Evolutionary conservation across 2,329 filamentous ascomycete genomes (phyloP), one percentile per base, ranked within the genome.

Genomic region (Neopestalotiopsis clavispora): DNA sequence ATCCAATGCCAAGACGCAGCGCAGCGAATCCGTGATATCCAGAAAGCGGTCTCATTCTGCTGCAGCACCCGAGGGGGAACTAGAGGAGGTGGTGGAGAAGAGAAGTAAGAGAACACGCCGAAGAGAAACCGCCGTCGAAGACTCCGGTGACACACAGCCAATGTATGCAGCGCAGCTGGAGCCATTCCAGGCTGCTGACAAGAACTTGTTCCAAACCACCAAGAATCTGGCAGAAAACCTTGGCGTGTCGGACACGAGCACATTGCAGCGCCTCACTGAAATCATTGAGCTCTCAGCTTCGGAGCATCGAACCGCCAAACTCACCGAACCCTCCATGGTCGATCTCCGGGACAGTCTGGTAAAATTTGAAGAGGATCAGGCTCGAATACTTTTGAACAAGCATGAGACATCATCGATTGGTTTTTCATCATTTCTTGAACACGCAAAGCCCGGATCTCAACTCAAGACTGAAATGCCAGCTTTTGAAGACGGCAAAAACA

Each of bases 91-190:
- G 30, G 82, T 81, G 1, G 84, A 87, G 66, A 91, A 91, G 74
- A 83, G 90, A 68, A 91, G 89, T 77, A 92, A 92, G 75, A 83
- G 90, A 64, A 89, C 89, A 38, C 85, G 90, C 60, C 86, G 89
- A 20, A 84, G 90, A 67, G 89, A 91, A 58, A 86, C 84, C 3
- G 83, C 85, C 12, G 78, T 80, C 10, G 88, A 87, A 45, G 89
- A 89, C 63, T 78, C 80, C 0, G 77, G 85, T 14, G 88, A 90
- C 69, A 82, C 86, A 6, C 85, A 83, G 65, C 84, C 83, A 0
- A 79, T 86, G 32, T 83, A 86, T 66, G 85, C 87, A 1, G 85
- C 84, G 65, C 87, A 90, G 72, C 78, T 91, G 4, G 84, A 87
- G 72, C 84, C 86, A 1, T 86, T 84, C 62, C 87, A 89, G 71